A percentile compares a stretch with the other conserved stretches of the same genome.
Evolutionary conservation across 345 rosid species (phyloP).

Genomic region (Clausena lansium): DNA sequence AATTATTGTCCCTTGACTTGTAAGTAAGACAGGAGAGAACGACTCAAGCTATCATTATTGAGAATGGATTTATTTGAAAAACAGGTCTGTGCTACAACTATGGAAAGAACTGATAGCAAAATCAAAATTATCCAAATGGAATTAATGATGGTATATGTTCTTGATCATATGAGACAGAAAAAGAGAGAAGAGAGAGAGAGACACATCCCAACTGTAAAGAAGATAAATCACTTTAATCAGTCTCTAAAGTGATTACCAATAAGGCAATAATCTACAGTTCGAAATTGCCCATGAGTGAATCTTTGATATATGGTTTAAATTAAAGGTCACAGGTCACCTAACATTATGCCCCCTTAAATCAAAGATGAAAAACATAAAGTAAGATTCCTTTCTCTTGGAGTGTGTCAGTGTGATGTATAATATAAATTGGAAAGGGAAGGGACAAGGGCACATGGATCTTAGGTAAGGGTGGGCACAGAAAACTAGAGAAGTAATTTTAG

Average conservation of each 20-base stretch:
- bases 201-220: conserved; percentile 8
- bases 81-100: background rate
- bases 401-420: background rate
- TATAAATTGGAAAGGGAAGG: background rate
- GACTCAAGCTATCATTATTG: background rate
- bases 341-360: conserved; percentile 11
- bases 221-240: conserved; percentile 1
- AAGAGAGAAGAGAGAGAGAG: background rate
- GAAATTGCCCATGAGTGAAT: background rate
- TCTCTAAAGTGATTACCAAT: background rate
- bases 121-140: background rate
- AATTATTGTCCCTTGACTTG: background rate
- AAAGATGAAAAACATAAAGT: conserved; percentile 18
- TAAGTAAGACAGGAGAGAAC: background rate
- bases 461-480: conserved; percentile 40
- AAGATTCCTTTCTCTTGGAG: conserved; percentile 38
- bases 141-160: background rate
- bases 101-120: background rate
- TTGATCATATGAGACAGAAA: background rate
- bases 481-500: conserved; percentile 21
- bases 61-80: background rate
- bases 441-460: conserved; percentile 43
- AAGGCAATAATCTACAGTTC: conserved; percentile 1
- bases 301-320: conserved; percentile 23
- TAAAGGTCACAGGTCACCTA: conserved; percentile 28